Evolutionary conservation across 2,329 filamentous ascomycete genomes (phyloP), one percentile per base, ranked within the genome.

Genomic region (Thelonectria blattea): DNA sequence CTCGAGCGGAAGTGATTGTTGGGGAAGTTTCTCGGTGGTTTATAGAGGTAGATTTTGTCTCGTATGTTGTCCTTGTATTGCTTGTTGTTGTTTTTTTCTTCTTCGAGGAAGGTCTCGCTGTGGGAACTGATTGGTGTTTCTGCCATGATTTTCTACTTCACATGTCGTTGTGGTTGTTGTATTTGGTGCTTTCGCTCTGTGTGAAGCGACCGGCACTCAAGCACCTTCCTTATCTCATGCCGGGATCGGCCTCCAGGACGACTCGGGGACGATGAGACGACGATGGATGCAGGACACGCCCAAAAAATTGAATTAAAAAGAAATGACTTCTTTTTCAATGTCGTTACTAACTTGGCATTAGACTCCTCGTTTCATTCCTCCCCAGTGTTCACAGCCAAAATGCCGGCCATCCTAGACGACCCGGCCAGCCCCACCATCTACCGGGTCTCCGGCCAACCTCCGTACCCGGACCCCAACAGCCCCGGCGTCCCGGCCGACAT

Each of bases 341-440:
- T 47, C 2, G 3, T 14, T 47, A 17, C 45, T 47, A 12, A 47
- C 45, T 30, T 30, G 20, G 27, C 11, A 12, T 24, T 46, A 46
- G 43, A n/a, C 37, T n/a, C 30, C 20, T 43, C 32, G 30, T 49
- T 55, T 41, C 37, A 15, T 22, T 24, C 43, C n/a, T 7, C 9
- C 47, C 10, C 11, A 22, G 24, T 22, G 5, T 11, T 30, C 10
- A 34, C 48, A 62, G 56, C 55, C 73, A 78, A 76, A 67, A 92
- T 93, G 90, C 89, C 90, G 70, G 90, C 91, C 64, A 89, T 92
- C 77, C 83, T 92, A 72, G 90, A 93, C 73, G 91, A 93, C 73
- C 91, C 91, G 61, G 84, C 85, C 45, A 84, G 88, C 71, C 85
- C 89, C 66, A 85, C 88, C 73, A 87, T 92, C 68, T 87, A 89